Conservation (phyloP, 129 eudicot genomes). For the Centella asiatica region DNA sequence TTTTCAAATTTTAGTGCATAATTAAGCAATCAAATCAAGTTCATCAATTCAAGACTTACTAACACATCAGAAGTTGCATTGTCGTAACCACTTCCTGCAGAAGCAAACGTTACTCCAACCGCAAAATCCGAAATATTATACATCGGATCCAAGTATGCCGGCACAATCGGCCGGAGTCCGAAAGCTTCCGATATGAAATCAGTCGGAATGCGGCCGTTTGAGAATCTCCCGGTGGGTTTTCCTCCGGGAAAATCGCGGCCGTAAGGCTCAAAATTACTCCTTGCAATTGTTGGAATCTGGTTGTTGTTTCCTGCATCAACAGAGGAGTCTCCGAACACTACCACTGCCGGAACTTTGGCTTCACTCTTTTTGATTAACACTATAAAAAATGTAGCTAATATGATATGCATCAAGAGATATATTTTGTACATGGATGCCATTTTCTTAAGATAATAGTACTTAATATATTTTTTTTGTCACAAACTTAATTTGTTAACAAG, state of each 20-base stretch:
- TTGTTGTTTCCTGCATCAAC: slow-evolving; percentile 21
- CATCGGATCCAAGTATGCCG: slow-evolving; percentile 8
- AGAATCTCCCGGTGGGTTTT: slow-evolving; percentile 18
- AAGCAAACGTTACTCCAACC: slow-evolving; percentile 15
- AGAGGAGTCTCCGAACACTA: slow-evolving; percentile 23
- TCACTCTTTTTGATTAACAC: background rate
- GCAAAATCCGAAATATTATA: slow-evolving; percentile 9
- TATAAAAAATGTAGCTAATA: background rate
- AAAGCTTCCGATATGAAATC: slow-evolving; percentile 15
- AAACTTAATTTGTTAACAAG: no score
- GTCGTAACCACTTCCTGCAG: slow-evolving; percentile 12
- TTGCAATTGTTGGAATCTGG: slow-evolving; percentile 10
- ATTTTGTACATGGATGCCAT: slow-evolving; percentile 1
- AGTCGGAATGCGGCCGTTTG: slow-evolving; percentile 11
- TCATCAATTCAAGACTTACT: background rate
- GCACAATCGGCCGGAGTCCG: slow-evolving; percentile 9
- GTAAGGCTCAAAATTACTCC: slow-evolving; percentile 15
- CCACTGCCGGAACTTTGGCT: slow-evolving; percentile 15
- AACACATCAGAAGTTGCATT: slow-evolving; percentile 12
- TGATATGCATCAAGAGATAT: background rate
- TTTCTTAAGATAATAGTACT: no score
- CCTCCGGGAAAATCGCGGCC: slow-evolving; percentile 16
- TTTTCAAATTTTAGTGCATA: background rate
- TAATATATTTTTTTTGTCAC: no score
- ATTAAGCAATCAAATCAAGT: no score